phyloP scores from a whole-genome alignment of 75 land plant genomes.

The Cunninghamia lanceolata region DNA sequence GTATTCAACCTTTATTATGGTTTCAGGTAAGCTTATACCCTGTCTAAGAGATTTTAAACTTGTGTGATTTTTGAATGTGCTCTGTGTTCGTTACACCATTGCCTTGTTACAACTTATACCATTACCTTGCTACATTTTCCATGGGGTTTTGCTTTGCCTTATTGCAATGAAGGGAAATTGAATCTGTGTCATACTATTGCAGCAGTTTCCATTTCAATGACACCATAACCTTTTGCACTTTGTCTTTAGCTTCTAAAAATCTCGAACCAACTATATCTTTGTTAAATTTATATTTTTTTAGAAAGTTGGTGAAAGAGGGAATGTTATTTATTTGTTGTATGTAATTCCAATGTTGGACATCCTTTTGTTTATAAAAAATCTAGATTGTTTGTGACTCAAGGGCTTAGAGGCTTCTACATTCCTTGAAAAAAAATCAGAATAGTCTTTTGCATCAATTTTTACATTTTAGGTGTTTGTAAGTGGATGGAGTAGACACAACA shows the following conservation, averaged over 20 bases:
- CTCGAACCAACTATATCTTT: neutral
- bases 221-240: neutral
- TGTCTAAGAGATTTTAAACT: neutral
- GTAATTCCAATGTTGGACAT: neutral
- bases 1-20: neutral
- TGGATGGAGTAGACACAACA: neutral
- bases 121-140: no score
- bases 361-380: neutral
- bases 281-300: neutral
- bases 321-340: neutral
- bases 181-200: no score
- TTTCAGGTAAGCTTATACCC: neutral
- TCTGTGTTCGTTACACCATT: no score
- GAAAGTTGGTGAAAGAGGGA: neutral
- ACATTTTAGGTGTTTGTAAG: constrained; percentile 1
- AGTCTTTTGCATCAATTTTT: neutral
- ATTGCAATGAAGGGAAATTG: no score
- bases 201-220: neutral
- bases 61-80: neutral
- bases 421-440: neutral
- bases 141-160: neutral
- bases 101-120: no score
- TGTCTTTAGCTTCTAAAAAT: neutral
- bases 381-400: neutral
- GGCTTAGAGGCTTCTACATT: neutral